Base-by-base conservation (phyloP, 345 rosid species). In the Xanthoceras sorbifolium region DNA sequence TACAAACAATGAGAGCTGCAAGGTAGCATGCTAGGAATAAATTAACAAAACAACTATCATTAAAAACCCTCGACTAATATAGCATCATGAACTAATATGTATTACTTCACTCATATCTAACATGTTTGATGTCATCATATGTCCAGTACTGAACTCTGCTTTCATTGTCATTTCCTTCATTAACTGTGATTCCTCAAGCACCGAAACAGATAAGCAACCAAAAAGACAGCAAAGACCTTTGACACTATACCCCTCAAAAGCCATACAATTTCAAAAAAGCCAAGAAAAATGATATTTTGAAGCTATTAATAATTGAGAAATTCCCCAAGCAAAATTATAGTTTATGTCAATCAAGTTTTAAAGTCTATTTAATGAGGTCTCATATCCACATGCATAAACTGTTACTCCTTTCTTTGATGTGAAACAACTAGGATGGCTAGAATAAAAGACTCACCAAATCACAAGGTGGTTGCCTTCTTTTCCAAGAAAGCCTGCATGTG, bases 401-500 rank as follows among this genome's bases (percentile, higher is more conserved):
- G n/a, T n/a, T n/a, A n/a, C n/a, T n/a, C n/a, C n/a, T n/a, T n/a
- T n/a, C 40, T 36, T 3, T 36, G 0, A 36, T 36, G 40, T 3
- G 40, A 36, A 36, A 3, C 40, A 36, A 3, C 40, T 36, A 36
- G 6, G 6, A 3, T 36, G 6, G 6, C 40, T 46, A 46, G 52
- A 46, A 12, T 54, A 4, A 48, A 29, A n/a, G 12, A 22, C 80
- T 78, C 62, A 88, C 92, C 20, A 14, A 52, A 87, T 92, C 65
- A 77, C 0, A 5, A 0, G 8, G 71, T 0, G 7, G 70, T 57
- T 17, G 38, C 80, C 80, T 80, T 86, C 91, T 76, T 48, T 87
- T 50, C 92, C 80, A 11, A 81, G n/a, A 74, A 90, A 92, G n/a
- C 91, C 97, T 0, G 91, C 91, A 52, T 87, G 92, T 6, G 97